Conservation (phyloP, 305 asterid genomes). For the Ajuga reptans region DNA sequence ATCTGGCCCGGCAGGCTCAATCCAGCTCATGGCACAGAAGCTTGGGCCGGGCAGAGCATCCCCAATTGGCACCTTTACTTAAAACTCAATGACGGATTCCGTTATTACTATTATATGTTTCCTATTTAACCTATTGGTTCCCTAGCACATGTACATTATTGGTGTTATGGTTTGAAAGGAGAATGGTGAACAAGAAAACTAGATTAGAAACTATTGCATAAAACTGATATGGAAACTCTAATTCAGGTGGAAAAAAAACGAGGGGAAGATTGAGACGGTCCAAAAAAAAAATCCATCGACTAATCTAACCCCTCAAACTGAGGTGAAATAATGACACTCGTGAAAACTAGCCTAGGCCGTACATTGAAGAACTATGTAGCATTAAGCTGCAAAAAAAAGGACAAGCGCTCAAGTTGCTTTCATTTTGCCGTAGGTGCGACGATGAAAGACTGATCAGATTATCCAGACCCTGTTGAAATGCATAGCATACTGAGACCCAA, state of each 20-base stretch:
- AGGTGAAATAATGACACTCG: background rate
- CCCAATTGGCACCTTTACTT: too few species aligned
- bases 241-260: background rate
- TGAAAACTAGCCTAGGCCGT: background rate
- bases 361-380: conserved; percentile 16
- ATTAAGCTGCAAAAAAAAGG: conserved; percentile 27
- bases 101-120: too few species aligned
- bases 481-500: background rate
- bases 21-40: too few species aligned
- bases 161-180: too few species aligned
- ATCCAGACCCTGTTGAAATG: conserved; percentile 70
- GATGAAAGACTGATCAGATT: conserved; percentile 86
- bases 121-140: too few species aligned
- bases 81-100: too few species aligned
- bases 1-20: too few species aligned
- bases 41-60: too few species aligned
- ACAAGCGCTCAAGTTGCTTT: conserved; percentile 46
- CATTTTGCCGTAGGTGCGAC: conserved; percentile 76
- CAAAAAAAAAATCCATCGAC: conserved; percentile 22
- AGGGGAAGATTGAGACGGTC: conserved; percentile 12
- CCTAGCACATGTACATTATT: too few species aligned
- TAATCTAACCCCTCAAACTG: conserved; percentile 20
- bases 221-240: conserved; percentile 5
- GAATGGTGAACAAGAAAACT: too few species aligned
- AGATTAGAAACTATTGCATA: background rate